Evolutionary conservation across 805 yeast species (phyloP), one percentile per base, ranked within the genome.

Genomic region (Priceomyces melissophilus): DNA sequence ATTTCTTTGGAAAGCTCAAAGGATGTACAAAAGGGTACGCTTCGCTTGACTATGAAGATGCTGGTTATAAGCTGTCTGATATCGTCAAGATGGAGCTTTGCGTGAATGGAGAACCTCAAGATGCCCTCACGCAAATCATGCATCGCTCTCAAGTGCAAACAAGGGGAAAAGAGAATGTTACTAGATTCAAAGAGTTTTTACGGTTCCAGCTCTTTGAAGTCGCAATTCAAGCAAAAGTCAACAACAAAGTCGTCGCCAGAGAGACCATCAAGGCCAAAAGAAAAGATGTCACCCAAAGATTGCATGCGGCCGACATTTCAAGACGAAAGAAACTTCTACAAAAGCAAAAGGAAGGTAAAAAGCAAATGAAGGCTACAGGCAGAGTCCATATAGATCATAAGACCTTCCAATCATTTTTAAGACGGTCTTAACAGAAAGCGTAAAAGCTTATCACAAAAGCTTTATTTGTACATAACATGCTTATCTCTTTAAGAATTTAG

Each of bases 331-430:
- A 91, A 64, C 73, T 91, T 50, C 69, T 91, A 39, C 87, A 76
- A 41, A 84, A 85, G 53, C 99, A 91, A 56, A 91, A 90, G 61
- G 96, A 87, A 57, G 99, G 99, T 30, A 93, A 93, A 65, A 87
- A 85, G 63, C 76, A 75, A 46, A 73, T 91, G 83, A 84, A 84
- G 61, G 72, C 84, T 11, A 73, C 82, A 10, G 98, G 98, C 10
- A 78, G 79, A 39, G 86, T 91, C 12, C 69, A 74, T 32, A 84
- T 91, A 38, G 81, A 86, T 45, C 84, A 83, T 44, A 95, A 88
- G 49, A 96, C 96, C 0, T 90, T 84, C 64, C 96, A 86, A 58
- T 85, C 96, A 12, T 89, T 90, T 62, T 69, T 90, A 47, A 67
- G 78, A 42, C 55, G 61, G 27, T 46, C 58, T 12, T 57, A 39